Base-by-base conservation (phyloP, 257 asterid genomes). In the Linderniella brevidens region DNA sequence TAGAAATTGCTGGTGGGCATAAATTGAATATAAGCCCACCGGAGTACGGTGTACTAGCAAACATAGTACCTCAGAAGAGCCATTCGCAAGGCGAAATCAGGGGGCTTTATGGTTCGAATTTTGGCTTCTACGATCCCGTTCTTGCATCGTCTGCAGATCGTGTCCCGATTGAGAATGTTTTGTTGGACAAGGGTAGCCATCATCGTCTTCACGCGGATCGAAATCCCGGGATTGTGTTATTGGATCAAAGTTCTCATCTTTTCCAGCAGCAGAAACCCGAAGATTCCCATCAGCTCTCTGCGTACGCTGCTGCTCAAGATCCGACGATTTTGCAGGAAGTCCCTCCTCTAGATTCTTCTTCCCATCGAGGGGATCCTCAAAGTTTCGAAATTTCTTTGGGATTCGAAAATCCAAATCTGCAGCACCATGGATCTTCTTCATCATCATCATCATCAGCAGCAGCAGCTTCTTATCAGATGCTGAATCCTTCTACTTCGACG, bases 331-430 rank as follows among this genome's bases (percentile, higher is more conserved):
- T 54, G 49, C 66, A 20, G 13, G 42, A 51, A 50, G 55, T 46
- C 56, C 35, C 55, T 60, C 72, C 56, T 62, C 54, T 43, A 57
- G 50, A 50, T 60, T 50, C 56, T 11, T 55, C 51, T 49, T 35
- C 10, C 1, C 35, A 46, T n/a, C 19, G 49, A 44, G 5, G 48
- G 48, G n/a, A n/a, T 8, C 9, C 17, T 8, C 48, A 43, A 43
- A 9, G 17, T n/a, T 43, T 18, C 3, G 4, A n/a, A 1, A 8
- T 11, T 5, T 18, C 17, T 13, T 17, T 18, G 1, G 48, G 48
- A 46, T 11, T 35, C 35, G 35, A 19, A 9, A 17, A 18, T 17
- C 32, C 32, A 25, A 25, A 6, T 25, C 6, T 6, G 3, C 32
- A 2, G 32, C 32, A 25, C 32, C 32, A 25, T 25, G 32, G 32